Evolutionary conservation across 371 early-diverging fungal genomes (phyloP).

Genomic region (Mortierella sp.): DNA sequence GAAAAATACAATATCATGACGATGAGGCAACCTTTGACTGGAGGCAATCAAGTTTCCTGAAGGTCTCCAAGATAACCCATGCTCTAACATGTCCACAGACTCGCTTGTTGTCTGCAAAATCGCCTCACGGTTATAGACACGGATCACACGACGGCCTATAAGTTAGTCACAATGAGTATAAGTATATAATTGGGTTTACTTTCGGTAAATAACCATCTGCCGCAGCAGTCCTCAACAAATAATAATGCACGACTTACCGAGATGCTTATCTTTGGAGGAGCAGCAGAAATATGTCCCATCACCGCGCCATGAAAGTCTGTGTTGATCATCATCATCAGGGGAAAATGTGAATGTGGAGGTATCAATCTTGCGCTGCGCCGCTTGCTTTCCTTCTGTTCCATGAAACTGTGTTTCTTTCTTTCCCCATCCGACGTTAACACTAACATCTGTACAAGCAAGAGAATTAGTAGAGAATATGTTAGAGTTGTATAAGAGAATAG

Average conservation of each 20-base stretch:
- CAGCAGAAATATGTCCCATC: conserved; percentile 88
- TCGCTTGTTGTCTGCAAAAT: conserved; percentile 86
- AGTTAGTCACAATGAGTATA: not conserved
- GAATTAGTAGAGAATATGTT: not conserved
- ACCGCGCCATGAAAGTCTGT: conserved; percentile 93
- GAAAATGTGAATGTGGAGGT: conserved; percentile 67
- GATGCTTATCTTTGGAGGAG: conserved; percentile 73
- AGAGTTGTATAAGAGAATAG: not conserved
- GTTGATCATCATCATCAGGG: conserved; percentile 78
- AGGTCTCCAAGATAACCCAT: conserved; percentile 89
- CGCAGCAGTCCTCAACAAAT: not conserved
- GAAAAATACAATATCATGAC: conserved; percentile 92
- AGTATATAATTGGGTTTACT: not conserved
- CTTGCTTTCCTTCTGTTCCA: conserved; percentile 90
- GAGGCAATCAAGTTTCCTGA: conserved; percentile 91
- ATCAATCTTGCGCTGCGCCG: conserved; percentile 73
- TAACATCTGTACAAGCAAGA: conserved; percentile 61
- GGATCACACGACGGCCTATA: conserved; percentile 74
- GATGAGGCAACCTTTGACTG: conserved; percentile 83
- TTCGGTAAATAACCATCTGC: not conserved
- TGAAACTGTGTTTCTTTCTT: conserved; percentile 98
- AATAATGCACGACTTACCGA: conserved; percentile 55
- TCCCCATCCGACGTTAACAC: conserved; percentile 96
- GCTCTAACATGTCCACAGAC: conserved; percentile 84
- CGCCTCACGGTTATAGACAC: conserved; percentile 91